These are phyloP conservation scores for Eurotiales sp. DNA, from an alignment of 2,329 filamentous ascomycete species.

Conservation along the genomic window DNA sequence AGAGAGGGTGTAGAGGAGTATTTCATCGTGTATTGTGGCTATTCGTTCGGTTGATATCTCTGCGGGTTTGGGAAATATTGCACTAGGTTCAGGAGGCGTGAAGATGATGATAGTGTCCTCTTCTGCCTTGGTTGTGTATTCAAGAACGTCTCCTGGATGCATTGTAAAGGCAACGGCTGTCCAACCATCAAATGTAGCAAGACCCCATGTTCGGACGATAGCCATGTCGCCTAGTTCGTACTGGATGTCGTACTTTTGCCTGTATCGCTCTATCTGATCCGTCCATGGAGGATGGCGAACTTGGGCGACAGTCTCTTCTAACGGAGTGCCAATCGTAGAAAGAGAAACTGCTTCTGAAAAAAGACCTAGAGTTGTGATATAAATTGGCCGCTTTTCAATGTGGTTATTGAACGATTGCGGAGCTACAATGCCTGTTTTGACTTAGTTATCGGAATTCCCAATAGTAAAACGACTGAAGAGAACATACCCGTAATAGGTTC, in stretches of 20 bases:
- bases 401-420: conserved; percentile 15
- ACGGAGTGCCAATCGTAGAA: conserved; percentile 1
- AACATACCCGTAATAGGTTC: conserved; percentile 33
- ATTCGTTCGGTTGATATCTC: conserved; percentile 17
- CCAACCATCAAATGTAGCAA: conserved; percentile 47
- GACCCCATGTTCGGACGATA: conserved; percentile 52
- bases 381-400: conserved; percentile 20
- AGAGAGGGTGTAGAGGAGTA: conserved; percentile 28
- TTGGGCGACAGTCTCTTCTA: conserved; percentile 6
- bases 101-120: conserved; percentile 42
- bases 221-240: conserved; percentile 49
- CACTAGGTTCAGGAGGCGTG: conserved; percentile 18
- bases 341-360: conserved; percentile 18
- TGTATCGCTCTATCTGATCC: conserved; percentile 27
- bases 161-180: conserved; percentile 49
- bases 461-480: background rate
- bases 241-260: conserved; percentile 47
- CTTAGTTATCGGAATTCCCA: conserved; percentile 1
- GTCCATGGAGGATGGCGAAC: conserved; percentile 26
- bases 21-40: conserved; percentile 20
- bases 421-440: conserved; percentile 23
- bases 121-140: conserved; percentile 50
- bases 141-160: conserved; percentile 56
- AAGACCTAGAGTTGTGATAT: conserved; percentile 30
- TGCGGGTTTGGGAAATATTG: conserved; percentile 16